These are phyloP conservation scores for Vigna mungo DNA, from an alignment of 306 rosid genomes.

Conservation along the genomic window DNA sequence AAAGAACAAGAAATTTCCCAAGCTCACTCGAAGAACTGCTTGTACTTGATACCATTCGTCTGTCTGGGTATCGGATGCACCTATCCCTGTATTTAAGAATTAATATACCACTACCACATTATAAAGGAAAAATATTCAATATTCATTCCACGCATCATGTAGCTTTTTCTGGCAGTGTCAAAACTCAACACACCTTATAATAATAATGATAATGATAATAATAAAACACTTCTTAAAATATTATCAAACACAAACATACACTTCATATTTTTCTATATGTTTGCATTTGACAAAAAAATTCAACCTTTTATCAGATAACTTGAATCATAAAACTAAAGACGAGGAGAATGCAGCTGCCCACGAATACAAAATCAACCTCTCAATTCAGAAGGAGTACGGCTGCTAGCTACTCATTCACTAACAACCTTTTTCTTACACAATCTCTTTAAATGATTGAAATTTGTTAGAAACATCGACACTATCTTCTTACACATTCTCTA, in stretches of 20 bases:
- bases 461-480: no score
- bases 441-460: neutral
- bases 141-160: neutral
- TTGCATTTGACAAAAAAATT: neutral
- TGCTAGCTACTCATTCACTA: neutral
- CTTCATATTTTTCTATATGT: slow-evolving; percentile 15
- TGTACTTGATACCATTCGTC: slow-evolving; percentile 84
- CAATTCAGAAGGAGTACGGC: neutral
- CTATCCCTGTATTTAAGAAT: slow-evolving; percentile 70
- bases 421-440: neutral
- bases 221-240: neutral
- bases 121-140: neutral
- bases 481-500: neutral
- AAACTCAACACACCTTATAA: slow-evolving; percentile 4
- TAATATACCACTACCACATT: slow-evolving; percentile 1
- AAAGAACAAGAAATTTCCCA: slow-evolving; percentile 92
- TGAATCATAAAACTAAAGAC: slow-evolving; percentile 17
- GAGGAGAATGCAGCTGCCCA: slow-evolving; percentile 1
- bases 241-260: slow-evolving; percentile 14
- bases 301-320: slow-evolving; percentile 29
- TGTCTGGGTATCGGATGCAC: slow-evolving; percentile 58
- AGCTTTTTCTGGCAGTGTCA: neutral
- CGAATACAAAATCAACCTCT: slow-evolving; percentile 34
- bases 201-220: no score
- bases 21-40: slow-evolving; percentile 95